A percentile compares a stretch with the other conserved stretches of the same genome.
Conservation (phyloP, 805 yeast species). For the Myxozyma geophila region DNA sequence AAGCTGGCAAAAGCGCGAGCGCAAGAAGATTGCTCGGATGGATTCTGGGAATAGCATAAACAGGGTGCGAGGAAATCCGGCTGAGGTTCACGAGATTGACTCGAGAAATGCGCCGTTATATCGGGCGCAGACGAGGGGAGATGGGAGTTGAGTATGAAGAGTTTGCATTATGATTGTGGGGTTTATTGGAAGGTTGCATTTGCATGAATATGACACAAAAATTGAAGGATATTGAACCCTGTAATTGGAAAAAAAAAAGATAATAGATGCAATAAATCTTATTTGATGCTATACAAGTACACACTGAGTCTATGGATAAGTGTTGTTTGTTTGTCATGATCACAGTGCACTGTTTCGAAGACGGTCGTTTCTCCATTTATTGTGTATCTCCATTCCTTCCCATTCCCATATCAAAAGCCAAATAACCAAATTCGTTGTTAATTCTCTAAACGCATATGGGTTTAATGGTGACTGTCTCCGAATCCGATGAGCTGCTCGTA, state of each 20-base stretch:
- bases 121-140: conserved; percentile 13
- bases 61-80: not conserved
- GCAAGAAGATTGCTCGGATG: not conserved
- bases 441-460: not conserved
- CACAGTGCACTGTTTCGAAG: no score
- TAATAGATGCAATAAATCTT: no score
- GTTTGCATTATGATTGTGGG: not conserved
- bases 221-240: no score
- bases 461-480: conserved; percentile 14
- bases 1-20: conserved; percentile 27
- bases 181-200: no score
- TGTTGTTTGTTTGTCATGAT: no score
- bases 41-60: not conserved
- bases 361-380: no score
- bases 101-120: conserved; percentile 9
- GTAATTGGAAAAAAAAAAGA: no score
- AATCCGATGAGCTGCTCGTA: conserved; percentile 52
- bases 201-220: no score
- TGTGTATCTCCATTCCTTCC: no score
- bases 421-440: no score
- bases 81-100: conserved; percentile 9
- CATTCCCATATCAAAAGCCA: not conserved
- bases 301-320: no score
- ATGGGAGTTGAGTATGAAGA: not conserved
- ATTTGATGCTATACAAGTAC: no score